Evolutionary conservation across 2,329 filamentous ascomycete species (phyloP), one percentile per base, ranked within the genome.

Genomic region (Cladophialophora yegresii): DNA sequence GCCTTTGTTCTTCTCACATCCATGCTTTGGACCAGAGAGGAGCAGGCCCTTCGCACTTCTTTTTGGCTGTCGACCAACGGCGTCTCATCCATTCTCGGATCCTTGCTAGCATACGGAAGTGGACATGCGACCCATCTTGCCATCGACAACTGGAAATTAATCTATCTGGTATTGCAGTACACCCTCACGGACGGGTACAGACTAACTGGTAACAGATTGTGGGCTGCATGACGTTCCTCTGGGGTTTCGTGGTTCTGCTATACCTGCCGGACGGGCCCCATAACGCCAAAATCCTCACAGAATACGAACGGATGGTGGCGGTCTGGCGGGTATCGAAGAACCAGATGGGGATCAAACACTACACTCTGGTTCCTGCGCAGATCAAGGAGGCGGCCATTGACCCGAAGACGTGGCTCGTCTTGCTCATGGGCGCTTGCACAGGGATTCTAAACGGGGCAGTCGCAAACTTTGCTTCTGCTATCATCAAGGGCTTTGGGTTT

Each of bases 361-460:
- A 72, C 26, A 68, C 75, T 28, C 72, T 78, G 59, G 73, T 77
- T 49, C 70, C 72, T 5, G 64, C 66, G 8, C 76, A 78, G 56
- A 76, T 77, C 0, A 54, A 77, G 4, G 80, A 82, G 66, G 77
- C 77, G 0, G 22, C 77, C 0, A 64, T 76, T 3, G 80, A 82
- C 59, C 55, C 77, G 57, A 75, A 75, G 47, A 73, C 75, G 0
- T 72, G 79, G 54, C 77, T 77, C 33, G 73, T 80, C 4, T 70
- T 76, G 23, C 71, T 78, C 8, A 77, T 80, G 51, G 80, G 76
- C 0, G 74, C 82, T 0, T 74, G 73, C 7, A 78, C 78, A 51
- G 81, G 81, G 9, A 76, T 83, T 3, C 74, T 83, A 47, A 83
- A 83, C 59, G 81, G 81, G n/a, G 78, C 80, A 3, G 78, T 83